Base-by-base conservation (phyloP, 495 filamentous ascomycete genomes). In the Hypoxylon crocopeplum region DNA sequence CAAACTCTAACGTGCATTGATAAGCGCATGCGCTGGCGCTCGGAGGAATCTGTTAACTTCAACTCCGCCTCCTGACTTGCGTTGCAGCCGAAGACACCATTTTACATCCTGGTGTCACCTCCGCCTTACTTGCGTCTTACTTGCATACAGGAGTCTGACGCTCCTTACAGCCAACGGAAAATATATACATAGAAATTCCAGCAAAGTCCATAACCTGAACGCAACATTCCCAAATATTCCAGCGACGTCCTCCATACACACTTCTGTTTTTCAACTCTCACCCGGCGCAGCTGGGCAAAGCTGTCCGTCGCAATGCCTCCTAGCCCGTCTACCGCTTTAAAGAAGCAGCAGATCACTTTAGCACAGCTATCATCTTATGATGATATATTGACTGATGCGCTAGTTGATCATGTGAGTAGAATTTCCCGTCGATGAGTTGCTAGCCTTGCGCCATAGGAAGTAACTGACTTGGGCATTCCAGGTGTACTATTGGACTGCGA, bases 401-500 rank as follows among this genome's bases (percentile, higher is more conserved):
- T 99, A 27, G 86, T 99, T 34, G 94, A 99, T 75, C 90, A 90
- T 73, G 94, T 97, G 81, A 70, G 90, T 80, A 20, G 33, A 20
- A 50, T 47, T 38, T 20, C 27, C 41, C 50, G 25, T 66, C 75
- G 54, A 75, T 64, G 15, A 47, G 33, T 8, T 24, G 17, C 42
- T 44, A 22, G 37, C 40, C 59, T 57, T 64, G 45, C 39, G 19
- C 32, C 7, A n/a, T 11, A 15, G 20, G 22, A 38, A 29, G 45
- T 7, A 33, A 40, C 48, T 57, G 17, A 46, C 25, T 29, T 49
- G 40, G 15, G 12, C 38, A 29, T 46, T 67, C 17, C 5, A 98
- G 95, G 86, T 88, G 11, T 96, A 90, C 69, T 98, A 90, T 75
- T 98, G 95, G 94, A 92, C 93, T 10, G 89, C 83, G 7, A 96